Base-by-base conservation (phyloP, 177 flowering plant genomes). In the Vitis hybrid region DNA sequence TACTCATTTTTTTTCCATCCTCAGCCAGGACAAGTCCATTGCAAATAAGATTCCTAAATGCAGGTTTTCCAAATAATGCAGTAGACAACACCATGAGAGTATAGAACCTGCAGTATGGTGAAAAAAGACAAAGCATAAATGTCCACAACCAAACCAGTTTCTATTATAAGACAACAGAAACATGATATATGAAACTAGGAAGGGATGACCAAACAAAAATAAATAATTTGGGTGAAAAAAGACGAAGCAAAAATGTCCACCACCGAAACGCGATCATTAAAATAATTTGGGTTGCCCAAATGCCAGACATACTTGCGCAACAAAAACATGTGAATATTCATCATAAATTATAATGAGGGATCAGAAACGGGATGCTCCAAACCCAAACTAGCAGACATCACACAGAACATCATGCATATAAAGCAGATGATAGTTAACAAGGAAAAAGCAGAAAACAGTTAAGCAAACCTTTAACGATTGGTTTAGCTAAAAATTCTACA, bases 1-100 rank as follows among this genome's bases (percentile, higher is more conserved):
- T 96, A 76, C 97, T 92, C 99, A 96, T 94, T 82, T 96, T 96
- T 70, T 90, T 94, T 24, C 99, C 98, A 86, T 96, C 98, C 78
- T 87, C 97, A 63, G 97, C 99, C 63, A 96, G 82, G 56, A 96
- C 92, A 76, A 94, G 92, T 55, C 98, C 99, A 86, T 92, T 96
- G 86, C 99, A 96, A 67, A 96, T 85, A 18, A 96, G 97, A 80
- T 96, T 96, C 78, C 84, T 87, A 79, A 96, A 96, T 62, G 99
- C 97, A 63, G 98, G 99, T 73, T 91, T 90, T 59, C 89, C 95
- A 83, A 94, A 96, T 74, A 96, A 79, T 59, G 99, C 98, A 52
- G 99, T 96, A 22, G 99, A 90, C 70, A 96, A 72, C 50, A 96
- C 99, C 99, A 96, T 96, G 47, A 94, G 90, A 71, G 99, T 96